A percentile compares a stretch with the other conserved stretches of the same genome.
These are phyloP conservation scores for Smittium mucronatum DNA, from an alignment of 371 early-diverging fungal genomes.

Conservation along the genomic window DNA sequence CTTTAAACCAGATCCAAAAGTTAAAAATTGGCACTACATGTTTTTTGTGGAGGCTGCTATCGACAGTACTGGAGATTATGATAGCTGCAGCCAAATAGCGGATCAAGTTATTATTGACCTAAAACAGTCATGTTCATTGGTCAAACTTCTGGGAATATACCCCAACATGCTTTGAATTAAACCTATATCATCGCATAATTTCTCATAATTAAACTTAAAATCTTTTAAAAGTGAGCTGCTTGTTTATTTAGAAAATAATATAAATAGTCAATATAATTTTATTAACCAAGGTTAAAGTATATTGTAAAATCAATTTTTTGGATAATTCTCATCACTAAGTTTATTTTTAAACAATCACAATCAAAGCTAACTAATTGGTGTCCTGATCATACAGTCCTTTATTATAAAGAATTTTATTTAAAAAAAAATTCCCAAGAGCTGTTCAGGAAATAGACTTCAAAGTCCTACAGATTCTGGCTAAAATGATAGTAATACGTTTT, in stretches of 20 bases:
- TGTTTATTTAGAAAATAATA: too few relatives aligned
- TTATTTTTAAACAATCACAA: too few relatives aligned
- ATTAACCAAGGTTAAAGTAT: too few relatives aligned
- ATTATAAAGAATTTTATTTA: too few relatives aligned
- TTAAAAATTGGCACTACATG: constrained; percentile 71
- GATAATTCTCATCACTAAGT: too few relatives aligned
- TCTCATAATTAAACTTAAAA: not conserved
- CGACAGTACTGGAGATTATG: constrained; percentile 37
- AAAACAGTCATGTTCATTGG: constrained; percentile 54
- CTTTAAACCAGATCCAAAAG: not conserved
- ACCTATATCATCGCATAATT: not conserved
- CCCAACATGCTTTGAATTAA: constrained; percentile 40
- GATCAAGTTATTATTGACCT: constrained; percentile 46
- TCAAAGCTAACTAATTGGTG: too few relatives aligned
- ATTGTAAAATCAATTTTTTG: too few relatives aligned
- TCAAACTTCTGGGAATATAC: constrained; percentile 71
- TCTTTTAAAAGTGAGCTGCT: too few relatives aligned
- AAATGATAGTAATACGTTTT: constrained; percentile 17
- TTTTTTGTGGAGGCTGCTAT: constrained; percentile 68
- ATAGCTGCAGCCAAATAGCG: constrained; percentile 52
- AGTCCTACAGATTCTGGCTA: constrained; percentile 24
- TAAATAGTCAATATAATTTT: too few relatives aligned
- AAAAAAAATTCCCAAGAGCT: too few relatives aligned
- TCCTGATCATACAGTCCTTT: too few relatives aligned
- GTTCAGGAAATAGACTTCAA: constrained; percentile 25